Evolutionary conservation across 2,329 filamentous ascomycete species (phyloP), one percentile per base, ranked within the genome.

Genomic region (Epichloe gansuensis): DNA sequence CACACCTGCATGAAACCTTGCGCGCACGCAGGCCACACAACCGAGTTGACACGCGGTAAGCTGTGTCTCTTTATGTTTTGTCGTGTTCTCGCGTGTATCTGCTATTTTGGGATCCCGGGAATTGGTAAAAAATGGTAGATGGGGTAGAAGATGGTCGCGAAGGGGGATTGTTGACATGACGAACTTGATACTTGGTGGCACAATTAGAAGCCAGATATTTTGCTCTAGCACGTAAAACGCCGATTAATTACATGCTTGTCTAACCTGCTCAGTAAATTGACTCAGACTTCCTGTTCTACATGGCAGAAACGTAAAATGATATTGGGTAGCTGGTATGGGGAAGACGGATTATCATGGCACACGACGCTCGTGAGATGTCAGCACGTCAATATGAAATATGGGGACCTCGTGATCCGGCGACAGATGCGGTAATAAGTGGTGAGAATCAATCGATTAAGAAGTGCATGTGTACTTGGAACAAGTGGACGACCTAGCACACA

Each of bases 61-160:
- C 12, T 44, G 17, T 43, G 13, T 23, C 25, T 34, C 15, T 50
- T 43, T 41, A 2, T 46, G 11, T 46, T 23, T 39, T 58, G 56
- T 60, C 54, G 58, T 60, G 49, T 58, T 61, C 54, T 59, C 50
- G 28, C 28, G 28, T 31, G 51, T 54, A 53, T 57, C 59, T 59
- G 56, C 57, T 60, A 59, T 62, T 59, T 59, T 58, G 47, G 60
- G 61, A 51, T 54, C 55, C 59, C 61, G 59, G 65, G 65, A 68
- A 65, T 67, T 66, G 59, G 64, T 66, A 67, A 63, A 67, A 67
- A 51, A 60, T 57, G 63, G 61, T 63, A 62, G 57, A 63, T 46
- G 50, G 35, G 50, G 42, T 34, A 48, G 41, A 47, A 51, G 37
- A 50, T 46, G 52, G 50, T 41, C 42, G 51, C 50, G 44, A 52